Evolutionary conservation across 169 alveolate species (phyloP).

Genomic region (Eimeria zaria): DNA sequence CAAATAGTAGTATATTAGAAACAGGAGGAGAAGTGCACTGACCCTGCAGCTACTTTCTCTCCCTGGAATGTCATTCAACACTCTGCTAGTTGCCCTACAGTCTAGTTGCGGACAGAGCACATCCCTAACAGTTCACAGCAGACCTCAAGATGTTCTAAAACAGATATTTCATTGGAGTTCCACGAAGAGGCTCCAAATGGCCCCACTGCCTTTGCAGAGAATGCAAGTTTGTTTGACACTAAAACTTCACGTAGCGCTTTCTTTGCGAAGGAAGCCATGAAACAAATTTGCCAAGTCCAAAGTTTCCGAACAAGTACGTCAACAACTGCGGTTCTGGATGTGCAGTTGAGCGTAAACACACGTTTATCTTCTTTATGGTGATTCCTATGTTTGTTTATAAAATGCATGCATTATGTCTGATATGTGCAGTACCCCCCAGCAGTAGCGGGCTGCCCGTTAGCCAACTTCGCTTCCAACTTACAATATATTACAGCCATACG

Average conservation of each 20-base stretch:
- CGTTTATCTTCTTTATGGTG: background rate
- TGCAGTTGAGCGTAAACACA: background rate
- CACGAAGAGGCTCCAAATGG: background rate
- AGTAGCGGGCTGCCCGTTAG: background rate
- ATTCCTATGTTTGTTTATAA: background rate
- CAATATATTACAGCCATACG: background rate
- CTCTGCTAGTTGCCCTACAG: background rate
- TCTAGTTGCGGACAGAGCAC: background rate
- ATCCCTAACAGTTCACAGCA: too few relatives aligned
- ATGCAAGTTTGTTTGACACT: slow-evolving; percentile 13
- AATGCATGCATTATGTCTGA: background rate
- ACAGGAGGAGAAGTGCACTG: background rate
- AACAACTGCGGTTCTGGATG: background rate
- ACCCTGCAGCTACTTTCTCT: background rate
- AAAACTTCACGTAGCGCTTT: background rate
- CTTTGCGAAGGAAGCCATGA: background rate
- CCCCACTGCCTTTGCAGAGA: background rate
- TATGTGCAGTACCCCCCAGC: background rate
- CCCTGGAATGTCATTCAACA: background rate
- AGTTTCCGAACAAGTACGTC: background rate
- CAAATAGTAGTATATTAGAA: background rate
- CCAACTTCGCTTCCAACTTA: background rate
- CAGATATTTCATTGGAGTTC: background rate
- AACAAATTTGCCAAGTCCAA: background rate
- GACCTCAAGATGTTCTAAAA: background rate